Base-by-base conservation (phyloP, 805 yeast genomes). In the Kazachstania kunashirensis region DNA sequence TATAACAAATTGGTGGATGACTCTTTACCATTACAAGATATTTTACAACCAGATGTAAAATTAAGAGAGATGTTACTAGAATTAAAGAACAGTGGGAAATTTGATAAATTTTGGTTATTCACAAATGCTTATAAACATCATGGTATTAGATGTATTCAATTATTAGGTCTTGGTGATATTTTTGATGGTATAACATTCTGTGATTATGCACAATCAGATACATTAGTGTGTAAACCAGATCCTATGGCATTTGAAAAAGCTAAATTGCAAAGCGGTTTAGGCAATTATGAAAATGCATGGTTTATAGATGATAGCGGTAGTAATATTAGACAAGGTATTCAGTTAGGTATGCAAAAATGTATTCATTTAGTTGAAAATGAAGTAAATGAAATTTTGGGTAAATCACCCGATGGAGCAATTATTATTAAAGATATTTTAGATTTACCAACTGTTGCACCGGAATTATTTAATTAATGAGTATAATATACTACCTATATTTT, bases 181-280 rank as follows among this genome's bases (percentile, higher is more conserved):
- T 88, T 92, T 55, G 97, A 89, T 46, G 98, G 98, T 0, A 70
- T 92, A 47, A 85, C 96, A 1, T 89, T 66, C 60, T 92, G 98
- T 62, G 94, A 92, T 62, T 92, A 92, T 55, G 46, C 55, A 11
- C 65, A 75, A 33, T 52, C 65, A 34, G 76, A 74, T 38, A 79
- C 81, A 5, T 67, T 89, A 40, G 62, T 79, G 23, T 92, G 97
- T 63, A 89, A 89, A 62, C 98, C 98, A n/a, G 84, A 83, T 76
- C 62, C 66, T 14, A 66, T 62, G 37, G 76, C 79, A 49, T 89
- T 78, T 53, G 68, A 71, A 25, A 70, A 66, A 38, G 83, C 82
- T n/a, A 67, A 84, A 60, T 40, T 52, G 7, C 73, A 77, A 32
- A 79, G 95, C 21, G 62, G 63, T 4, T 36, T 58, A 28, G 48